Percentiles rank a stretch among this genome's conserved stretches.
phyloP scores from a whole-genome alignment of 2,329 filamentous ascomycete genomes.

The Drechslera avenae region DNA sequence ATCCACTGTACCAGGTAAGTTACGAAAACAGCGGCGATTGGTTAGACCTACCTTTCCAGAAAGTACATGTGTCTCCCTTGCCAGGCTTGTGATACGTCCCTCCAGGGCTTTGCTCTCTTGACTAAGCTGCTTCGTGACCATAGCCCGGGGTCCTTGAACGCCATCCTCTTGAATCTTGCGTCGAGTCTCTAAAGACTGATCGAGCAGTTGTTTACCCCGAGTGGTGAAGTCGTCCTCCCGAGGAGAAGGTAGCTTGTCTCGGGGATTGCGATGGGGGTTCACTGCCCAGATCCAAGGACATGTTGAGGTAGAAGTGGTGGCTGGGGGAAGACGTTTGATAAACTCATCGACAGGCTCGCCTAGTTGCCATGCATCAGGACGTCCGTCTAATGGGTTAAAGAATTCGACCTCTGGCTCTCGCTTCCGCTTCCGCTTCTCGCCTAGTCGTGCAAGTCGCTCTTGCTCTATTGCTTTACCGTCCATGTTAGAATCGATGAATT shows the following conservation, averaged over 20 bases:
- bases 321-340: constrained; percentile 69
- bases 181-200: constrained; percentile 54
- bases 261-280: constrained; percentile 62
- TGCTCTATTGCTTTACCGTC: constrained; percentile 22
- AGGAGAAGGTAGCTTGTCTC: constrained; percentile 30
- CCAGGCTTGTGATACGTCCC: constrained; percentile 64
- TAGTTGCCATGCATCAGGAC: constrained; percentile 63
- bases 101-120: constrained; percentile 53
- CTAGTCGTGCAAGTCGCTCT: constrained; percentile 14
- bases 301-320: constrained; percentile 52
- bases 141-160: constrained; percentile 52
- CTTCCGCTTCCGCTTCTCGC: constrained; percentile 18
- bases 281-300: constrained; percentile 75
- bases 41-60: constrained; percentile 65
- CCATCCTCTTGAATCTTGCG: constrained; percentile 59
- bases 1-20: constrained; percentile 65
- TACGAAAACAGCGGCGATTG: not conserved
- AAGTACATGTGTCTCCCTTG: constrained; percentile 62
- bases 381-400: constrained; percentile 63
- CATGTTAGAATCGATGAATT: constrained; percentile 5
- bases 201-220: constrained; percentile 61
- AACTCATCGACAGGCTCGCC: constrained; percentile 69
- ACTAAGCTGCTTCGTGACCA: constrained; percentile 48
- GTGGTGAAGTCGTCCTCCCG: constrained; percentile 58
- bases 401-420: constrained; percentile 19